Conservation (phyloP, 306 rosid species). For the Quercus gilva region DNA sequence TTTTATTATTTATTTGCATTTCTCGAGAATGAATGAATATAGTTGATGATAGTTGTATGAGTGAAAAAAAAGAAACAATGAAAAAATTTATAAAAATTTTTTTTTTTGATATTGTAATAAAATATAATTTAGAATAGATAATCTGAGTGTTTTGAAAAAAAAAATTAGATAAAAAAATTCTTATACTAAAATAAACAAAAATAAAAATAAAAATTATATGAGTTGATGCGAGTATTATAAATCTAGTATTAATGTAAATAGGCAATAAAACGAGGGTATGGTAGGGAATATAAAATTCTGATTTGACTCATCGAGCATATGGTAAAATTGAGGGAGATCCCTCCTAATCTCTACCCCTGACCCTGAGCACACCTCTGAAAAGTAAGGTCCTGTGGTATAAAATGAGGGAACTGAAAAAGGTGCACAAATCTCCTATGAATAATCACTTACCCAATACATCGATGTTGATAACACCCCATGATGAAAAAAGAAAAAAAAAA, state of each 20-base stretch:
- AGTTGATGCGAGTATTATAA: background rate
- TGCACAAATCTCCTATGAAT: background rate
- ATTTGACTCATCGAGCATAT: constrained; percentile 3
- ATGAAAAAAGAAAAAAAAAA: too few relatives aligned
- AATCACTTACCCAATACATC: background rate
- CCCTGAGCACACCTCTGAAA: background rate
- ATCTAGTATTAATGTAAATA: background rate
- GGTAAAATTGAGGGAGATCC: constrained; percentile 30
- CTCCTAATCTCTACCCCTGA: background rate
- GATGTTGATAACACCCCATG: background rate
- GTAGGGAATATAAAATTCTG: background rate
- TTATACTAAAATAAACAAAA: too few relatives aligned
- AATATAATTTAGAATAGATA: too few relatives aligned
- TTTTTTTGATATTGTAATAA: too few relatives aligned
- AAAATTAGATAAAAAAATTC: too few relatives aligned
- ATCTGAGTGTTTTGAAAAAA: too few relatives aligned
- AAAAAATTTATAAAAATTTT: too few relatives aligned
- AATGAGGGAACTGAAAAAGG: background rate
- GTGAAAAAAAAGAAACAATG: too few relatives aligned
- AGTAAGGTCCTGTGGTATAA: background rate
- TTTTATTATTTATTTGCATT: too few relatives aligned
- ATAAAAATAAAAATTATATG: too few relatives aligned
- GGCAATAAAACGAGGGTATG: background rate
- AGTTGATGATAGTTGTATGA: too few relatives aligned
- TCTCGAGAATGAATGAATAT: too few relatives aligned